Evolutionary conservation across 352 stramenopile genomes (phyloP).

Genomic region (Phytophthora cajani): DNA sequence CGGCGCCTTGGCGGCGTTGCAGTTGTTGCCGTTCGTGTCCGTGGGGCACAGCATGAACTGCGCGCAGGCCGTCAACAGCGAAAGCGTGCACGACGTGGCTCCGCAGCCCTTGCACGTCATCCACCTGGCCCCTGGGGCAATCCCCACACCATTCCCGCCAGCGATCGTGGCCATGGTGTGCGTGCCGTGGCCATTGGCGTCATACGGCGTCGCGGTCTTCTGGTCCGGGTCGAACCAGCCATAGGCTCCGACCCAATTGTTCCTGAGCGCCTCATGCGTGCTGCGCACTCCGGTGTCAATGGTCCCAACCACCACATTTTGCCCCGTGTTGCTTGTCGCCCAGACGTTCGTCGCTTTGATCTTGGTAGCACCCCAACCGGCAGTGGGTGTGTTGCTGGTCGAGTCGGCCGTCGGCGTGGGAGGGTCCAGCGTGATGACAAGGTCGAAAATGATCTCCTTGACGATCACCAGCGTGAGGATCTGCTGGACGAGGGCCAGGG

Average conservation of each 20-base stretch:
- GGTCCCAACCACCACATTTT: slow-evolving; percentile 44
- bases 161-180: slow-evolving; percentile 62
- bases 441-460: slow-evolving; percentile 38
- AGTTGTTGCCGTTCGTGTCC: slow-evolving; percentile 55
- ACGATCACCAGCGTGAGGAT: slow-evolving; percentile 29
- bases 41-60: slow-evolving; percentile 73
- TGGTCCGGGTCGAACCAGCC: slow-evolving; percentile 53
- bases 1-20: slow-evolving; percentile 51
- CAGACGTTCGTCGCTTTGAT: slow-evolving; percentile 50
- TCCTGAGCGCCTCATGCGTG: slow-evolving; percentile 42
- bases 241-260: slow-evolving; percentile 44
- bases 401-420: slow-evolving; percentile 21
- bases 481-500: slow-evolving; percentile 26
- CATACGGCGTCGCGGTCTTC: slow-evolving; percentile 42
- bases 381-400: slow-evolving; percentile 26
- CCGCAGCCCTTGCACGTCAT: slow-evolving; percentile 60
- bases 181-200: slow-evolving; percentile 56
- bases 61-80: slow-evolving; percentile 44
- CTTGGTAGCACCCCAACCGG: slow-evolving; percentile 43
- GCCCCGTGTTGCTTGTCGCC: slow-evolving; percentile 31
- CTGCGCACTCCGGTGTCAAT: slow-evolving; percentile 50
- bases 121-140: slow-evolving; percentile 57
- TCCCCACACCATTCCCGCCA: slow-evolving; percentile 41
- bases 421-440: slow-evolving; percentile 25
- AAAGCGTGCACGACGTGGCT: slow-evolving; percentile 25